These are phyloP conservation scores for Buxus sempervirens DNA, from an alignment of 164 flowering plant genomes.

Conservation along the genomic window DNA sequence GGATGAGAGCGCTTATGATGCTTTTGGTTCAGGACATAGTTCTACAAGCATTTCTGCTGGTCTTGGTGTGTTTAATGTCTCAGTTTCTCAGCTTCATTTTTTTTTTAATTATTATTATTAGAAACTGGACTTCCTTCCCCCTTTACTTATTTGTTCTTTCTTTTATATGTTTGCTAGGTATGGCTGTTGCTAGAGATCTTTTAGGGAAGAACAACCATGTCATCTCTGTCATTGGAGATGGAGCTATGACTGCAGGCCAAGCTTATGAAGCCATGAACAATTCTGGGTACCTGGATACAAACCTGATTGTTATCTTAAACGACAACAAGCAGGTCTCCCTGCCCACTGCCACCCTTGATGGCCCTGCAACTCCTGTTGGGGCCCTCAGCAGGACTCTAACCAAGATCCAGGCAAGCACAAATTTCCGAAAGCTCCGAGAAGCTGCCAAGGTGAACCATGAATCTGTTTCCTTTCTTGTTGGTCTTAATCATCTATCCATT, in stretches of 20 bases:
- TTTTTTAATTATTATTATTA: neutral
- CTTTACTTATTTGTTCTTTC: neutral
- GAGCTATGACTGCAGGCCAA: constrained; percentile 98
- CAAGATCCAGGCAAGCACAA: constrained; percentile 68
- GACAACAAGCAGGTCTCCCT: constrained; percentile 91
- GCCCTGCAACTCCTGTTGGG: constrained; percentile 91
- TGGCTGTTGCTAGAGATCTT: constrained; percentile 89
- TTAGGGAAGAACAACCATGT: constrained; percentile 75
- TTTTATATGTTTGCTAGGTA: constrained; percentile 38
- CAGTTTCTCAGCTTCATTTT: neutral
- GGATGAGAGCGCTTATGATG: constrained; percentile 85
- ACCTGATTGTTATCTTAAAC: constrained; percentile 73
- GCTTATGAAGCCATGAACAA: constrained; percentile 99
- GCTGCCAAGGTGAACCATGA: constrained; percentile 62
- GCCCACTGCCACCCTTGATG: constrained; percentile 94
- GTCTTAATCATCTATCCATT: neutral
- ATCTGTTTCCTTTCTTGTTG: neutral
- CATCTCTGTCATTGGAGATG: constrained; percentile 91
- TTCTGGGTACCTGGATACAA: constrained; percentile 77
- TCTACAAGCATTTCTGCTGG: constrained; percentile 97
- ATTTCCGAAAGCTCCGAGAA: constrained; percentile 73
- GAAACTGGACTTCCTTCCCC: too few species aligned
- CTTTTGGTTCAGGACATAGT: constrained; percentile 95
- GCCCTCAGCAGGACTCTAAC: constrained; percentile 73
- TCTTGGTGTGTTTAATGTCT: constrained; percentile 53